These are phyloP conservation scores for Magnusiomyces clavatus DNA, from an alignment of 1,139 yeast species.

Conservation along the genomic window DNA sequence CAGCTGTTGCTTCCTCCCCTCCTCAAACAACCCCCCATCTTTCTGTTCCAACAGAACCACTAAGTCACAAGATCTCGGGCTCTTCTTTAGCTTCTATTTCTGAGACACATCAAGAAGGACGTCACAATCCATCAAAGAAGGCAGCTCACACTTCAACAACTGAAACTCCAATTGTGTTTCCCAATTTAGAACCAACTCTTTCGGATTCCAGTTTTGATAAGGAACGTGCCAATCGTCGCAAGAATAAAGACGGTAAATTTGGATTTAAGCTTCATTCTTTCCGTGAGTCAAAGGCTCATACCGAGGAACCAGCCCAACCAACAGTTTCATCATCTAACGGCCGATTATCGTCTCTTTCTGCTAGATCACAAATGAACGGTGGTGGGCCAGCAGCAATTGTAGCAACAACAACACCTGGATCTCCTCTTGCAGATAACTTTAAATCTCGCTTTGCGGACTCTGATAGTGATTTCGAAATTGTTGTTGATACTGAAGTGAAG, in stretches of 20 bases:
- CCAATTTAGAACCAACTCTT: conserved; percentile 15
- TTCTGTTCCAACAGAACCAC: not conserved
- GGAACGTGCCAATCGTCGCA: conserved; percentile 5
- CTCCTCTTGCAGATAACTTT: conserved; percentile 16
- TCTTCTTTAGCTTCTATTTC: too few relatives aligned
- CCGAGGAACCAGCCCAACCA: conserved; percentile 1
- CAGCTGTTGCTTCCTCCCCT: not conserved
- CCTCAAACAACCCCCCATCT: not conserved
- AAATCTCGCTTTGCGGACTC: conserved; percentile 32
- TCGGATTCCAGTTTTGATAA: conserved; percentile 18
- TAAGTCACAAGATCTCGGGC: too few relatives aligned
- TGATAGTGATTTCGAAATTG: conserved; percentile 28
- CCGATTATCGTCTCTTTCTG: not conserved
- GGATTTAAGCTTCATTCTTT: conserved; percentile 20
- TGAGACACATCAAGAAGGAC: too few relatives aligned
- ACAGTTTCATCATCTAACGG: not conserved
- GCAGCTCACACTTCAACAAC: too few relatives aligned
- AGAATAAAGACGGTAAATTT: not conserved
- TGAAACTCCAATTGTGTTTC: conserved; percentile 1
- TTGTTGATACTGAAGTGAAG: not conserved
- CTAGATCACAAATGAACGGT: conserved; percentile 1
- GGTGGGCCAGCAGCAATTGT: conserved; percentile 8
- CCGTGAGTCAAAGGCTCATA: conserved; percentile 12
- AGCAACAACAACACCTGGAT: conserved; percentile 1
- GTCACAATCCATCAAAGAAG: too few relatives aligned